Base-by-base conservation (phyloP, 2,329 filamentous ascomycete species). In the Cercospora sp. region DNA sequence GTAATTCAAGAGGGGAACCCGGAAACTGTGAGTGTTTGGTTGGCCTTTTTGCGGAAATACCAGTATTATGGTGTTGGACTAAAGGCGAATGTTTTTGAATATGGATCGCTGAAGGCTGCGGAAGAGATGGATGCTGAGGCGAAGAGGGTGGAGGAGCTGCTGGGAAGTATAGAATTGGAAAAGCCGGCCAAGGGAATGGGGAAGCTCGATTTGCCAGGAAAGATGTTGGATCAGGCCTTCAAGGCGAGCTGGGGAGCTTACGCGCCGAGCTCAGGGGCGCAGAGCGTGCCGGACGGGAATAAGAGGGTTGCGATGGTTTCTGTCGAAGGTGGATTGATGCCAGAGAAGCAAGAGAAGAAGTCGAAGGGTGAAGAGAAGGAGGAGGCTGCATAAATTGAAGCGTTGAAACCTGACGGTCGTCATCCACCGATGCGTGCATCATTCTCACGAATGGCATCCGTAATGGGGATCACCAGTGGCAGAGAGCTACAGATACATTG, bases 41-140 rank as follows among this genome's bases (percentile, higher is more conserved):
- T 99, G 67, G 93, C 93, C 0, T 98, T 96, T 78, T 80, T 99
- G 77, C 88, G 91, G 77, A 96, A 96, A 81, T 91, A 97, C 78
- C 92, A 93, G 51, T 96, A 95, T 79, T 92, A 96, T 73, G 95
- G 95, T n/a, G 90, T 98, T 48, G 95, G 95, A 75, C 96, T 99
- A 93, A 99, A 99, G 86, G 95, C 95, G 63, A 97, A 99, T 79
- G 87, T 98, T 60, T 99, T 91, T 89, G 92, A 97, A 77, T 94
- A 92, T 80, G 89, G 91, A 75, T 86, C 87, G 66, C 48, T 80
- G 61, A 75, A 78, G 39, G 71, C 80, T 76, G 78, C 80, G 53
- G 70, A 70, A 45, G 74, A 79, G 72, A 77, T 75, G 23, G 73
- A 76, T 8, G 36, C 55, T 16, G 62, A 64, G 51, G 51, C 51